These are phyloP conservation scores for Pseudomonodictys pantanalensis DNA, from an alignment of 495 filamentous ascomycete species.

Conservation along the genomic window DNA sequence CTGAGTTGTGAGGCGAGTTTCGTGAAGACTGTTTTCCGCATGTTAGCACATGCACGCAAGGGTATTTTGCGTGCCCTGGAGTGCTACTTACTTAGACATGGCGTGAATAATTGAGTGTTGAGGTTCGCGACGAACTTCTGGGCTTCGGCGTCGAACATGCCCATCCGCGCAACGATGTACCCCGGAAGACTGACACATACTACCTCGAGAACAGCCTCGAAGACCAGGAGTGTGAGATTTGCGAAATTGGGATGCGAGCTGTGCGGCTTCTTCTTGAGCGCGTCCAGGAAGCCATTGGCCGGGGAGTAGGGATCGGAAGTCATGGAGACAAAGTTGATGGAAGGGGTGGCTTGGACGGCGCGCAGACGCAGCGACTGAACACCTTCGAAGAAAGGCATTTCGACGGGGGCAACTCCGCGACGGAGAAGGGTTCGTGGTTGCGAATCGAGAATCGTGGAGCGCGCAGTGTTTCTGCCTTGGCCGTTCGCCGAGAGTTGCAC, in stretches of 20 bases:
- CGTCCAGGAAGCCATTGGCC: slow-evolving; percentile 28
- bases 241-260: slow-evolving; percentile 64
- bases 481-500: neutral
- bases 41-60: slow-evolving; percentile 5
- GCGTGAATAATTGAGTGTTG: slow-evolving; percentile 91
- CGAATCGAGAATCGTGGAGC: slow-evolving; percentile 14
- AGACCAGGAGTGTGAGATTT: slow-evolving; percentile 80
- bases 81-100: slow-evolving; percentile 77
- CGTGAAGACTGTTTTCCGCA: slow-evolving; percentile 70
- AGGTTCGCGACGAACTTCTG: slow-evolving; percentile 96
- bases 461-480: slow-evolving; percentile 9
- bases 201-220: slow-evolving; percentile 94
- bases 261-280: slow-evolving; percentile 38
- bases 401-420: too few relatives aligned
- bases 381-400: slow-evolving; percentile 27
- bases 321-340: slow-evolving; percentile 26
- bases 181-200: slow-evolving; percentile 92
- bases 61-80: neutral
- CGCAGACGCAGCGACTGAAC: slow-evolving; percentile 29
- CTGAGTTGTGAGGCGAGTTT: slow-evolving; percentile 96
- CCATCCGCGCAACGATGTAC: slow-evolving; percentile 85
- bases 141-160: slow-evolving; percentile 88
- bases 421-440: neutral
- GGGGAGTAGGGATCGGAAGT: slow-evolving; percentile 15
- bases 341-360: neutral